Percentiles rank a stretch among this genome's conserved stretches.
phyloP scores from a whole-genome alignment of 139 green algal genomes.

The Chlamydomonas sp. region DNA sequence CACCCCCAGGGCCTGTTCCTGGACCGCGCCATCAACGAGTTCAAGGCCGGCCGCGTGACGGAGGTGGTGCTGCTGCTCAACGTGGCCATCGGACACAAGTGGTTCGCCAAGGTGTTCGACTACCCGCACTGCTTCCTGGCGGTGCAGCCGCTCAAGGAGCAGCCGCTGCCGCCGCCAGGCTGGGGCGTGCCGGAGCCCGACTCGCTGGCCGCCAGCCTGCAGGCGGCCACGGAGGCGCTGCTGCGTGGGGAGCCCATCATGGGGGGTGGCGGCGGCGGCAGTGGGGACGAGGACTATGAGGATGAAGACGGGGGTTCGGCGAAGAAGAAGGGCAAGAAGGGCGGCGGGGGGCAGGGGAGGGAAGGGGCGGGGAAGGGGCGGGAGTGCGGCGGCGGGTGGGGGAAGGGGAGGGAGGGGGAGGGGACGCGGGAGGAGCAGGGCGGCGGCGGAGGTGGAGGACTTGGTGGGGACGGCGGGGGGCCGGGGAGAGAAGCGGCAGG shows the following conservation, averaged over 20 bases:
- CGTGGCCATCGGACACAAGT: slow-evolving; percentile 16
- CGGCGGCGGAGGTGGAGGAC: background rate
- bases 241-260: background rate
- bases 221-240: slow-evolving; percentile 7
- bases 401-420: background rate
- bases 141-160: slow-evolving; percentile 17
- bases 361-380: too few relatives aligned
- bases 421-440: background rate
- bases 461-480: background rate
- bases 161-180: background rate
- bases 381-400: background rate
- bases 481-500: background rate
- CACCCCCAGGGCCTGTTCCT: slow-evolving; percentile 32
- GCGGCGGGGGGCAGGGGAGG: too few relatives aligned
- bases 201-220: background rate
- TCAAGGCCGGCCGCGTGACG: slow-evolving; percentile 8
- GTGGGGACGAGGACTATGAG: too few relatives aligned
- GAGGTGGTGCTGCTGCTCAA: slow-evolving; percentile 39
- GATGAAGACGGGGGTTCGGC: too few relatives aligned
- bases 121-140: slow-evolving; percentile 36
- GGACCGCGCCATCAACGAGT: slow-evolving; percentile 22
- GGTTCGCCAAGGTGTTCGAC: slow-evolving; percentile 33
- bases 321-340: too few relatives aligned
- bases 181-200: slow-evolving; percentile 18
- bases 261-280: too few relatives aligned